Percentiles rank a stretch among this genome's conserved stretches.
These are phyloP conservation scores for Speleostelium caveatum DNA, from an alignment of 78 protist genomes.

Conservation along the genomic window DNA sequence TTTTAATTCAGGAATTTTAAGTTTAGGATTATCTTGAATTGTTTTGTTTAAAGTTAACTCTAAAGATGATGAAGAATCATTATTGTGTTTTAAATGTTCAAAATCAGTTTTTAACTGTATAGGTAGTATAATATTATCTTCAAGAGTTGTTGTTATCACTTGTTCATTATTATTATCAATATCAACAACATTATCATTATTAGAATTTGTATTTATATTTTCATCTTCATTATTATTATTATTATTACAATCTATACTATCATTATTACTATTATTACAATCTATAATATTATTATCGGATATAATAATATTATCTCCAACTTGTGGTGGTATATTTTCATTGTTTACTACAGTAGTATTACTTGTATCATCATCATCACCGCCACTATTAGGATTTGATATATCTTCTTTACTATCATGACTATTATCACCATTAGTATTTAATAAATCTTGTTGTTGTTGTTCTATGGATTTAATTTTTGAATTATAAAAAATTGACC, in stretches of 20 bases:
- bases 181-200: no score
- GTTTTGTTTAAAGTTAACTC: no score
- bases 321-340: not conserved
- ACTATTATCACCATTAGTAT: slow-evolving; percentile 1
- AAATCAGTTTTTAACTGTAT: no score
- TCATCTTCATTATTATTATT: not conserved
- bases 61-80: no score
- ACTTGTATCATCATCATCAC: not conserved
- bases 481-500: not conserved
- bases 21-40: no score
- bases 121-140: no score
- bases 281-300: no score
- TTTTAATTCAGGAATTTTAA: slow-evolving; percentile 36
- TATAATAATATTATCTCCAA: no score
- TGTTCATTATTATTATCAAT: no score
- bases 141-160: no score
- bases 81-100: no score
- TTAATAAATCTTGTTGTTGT: not conserved
- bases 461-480: not conserved
- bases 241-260: not conserved
- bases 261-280: no score
- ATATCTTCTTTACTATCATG: not conserved
- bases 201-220: not conserved
- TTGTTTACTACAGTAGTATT: not conserved
- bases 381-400: not conserved